A percentile compares a stretch with the other conserved stretches of the same genome.
These are phyloP conservation scores for Colletotrichum plurivorum DNA, from an alignment of 2,329 filamentous ascomycete species.

Conservation along the genomic window DNA sequence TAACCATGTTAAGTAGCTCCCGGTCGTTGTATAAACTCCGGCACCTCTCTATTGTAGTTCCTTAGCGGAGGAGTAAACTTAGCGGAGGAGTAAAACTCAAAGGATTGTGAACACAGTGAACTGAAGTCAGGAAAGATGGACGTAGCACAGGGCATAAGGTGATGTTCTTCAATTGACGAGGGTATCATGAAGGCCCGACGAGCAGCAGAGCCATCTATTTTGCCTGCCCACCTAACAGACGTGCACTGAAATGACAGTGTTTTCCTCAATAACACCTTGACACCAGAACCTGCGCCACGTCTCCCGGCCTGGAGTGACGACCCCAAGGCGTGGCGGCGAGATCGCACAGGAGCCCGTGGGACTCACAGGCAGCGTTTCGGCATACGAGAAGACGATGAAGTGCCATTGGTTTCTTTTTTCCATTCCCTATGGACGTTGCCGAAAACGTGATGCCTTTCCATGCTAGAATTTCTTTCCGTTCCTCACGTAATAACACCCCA, in stretches of 20 bases:
- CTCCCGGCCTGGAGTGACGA: constrained; percentile 5
- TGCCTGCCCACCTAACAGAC: constrained; percentile 26
- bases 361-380: constrained; percentile 26
- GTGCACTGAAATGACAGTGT: constrained; percentile 17
- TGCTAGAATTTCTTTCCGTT: constrained; percentile 43
- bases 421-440: constrained; percentile 43
- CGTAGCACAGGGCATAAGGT: not conserved
- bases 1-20: not conserved
- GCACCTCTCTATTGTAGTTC: too few species aligned
- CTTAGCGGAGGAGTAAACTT: too few species aligned
- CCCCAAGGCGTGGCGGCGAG: constrained; percentile 11
- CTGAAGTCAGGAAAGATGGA: not conserved
- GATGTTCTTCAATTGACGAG: constrained; percentile 36
- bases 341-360: constrained; percentile 16
- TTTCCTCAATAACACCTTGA: constrained; percentile 27
- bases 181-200: constrained; percentile 36
- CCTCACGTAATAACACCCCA: constrained; percentile 43
- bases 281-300: constrained; percentile 23
- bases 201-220: constrained; percentile 31
- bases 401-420: constrained; percentile 42
- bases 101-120: too few species aligned
- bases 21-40: too few species aligned
- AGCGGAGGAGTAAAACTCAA: too few species aligned
- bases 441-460: constrained; percentile 43
- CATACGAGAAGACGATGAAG: constrained; percentile 29